These are phyloP conservation scores for Monilinia fructigena DNA, from an alignment of 2,329 filamentous ascomycete species.

Conservation along the genomic window DNA sequence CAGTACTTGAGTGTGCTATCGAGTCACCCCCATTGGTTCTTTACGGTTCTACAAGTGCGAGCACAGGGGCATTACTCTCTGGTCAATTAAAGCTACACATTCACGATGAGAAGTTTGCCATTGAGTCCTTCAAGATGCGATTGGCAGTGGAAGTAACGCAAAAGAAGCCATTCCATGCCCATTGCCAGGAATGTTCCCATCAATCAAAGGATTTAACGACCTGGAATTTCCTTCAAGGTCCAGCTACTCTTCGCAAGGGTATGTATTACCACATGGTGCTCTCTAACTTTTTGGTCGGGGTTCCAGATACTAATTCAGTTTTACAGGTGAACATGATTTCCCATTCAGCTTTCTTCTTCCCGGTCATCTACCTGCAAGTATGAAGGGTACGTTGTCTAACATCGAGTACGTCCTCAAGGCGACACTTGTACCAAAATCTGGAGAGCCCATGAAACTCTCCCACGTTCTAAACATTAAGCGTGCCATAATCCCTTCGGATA, in stretches of 20 bases:
- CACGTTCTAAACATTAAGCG: slow-evolving; percentile 75
- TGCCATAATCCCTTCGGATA: slow-evolving; percentile 69
- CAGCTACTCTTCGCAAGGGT: slow-evolving; percentile 52
- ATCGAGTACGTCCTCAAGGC: slow-evolving; percentile 79
- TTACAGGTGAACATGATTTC: slow-evolving; percentile 66
- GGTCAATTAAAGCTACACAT: slow-evolving; percentile 76
- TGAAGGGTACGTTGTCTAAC: slow-evolving; percentile 68
- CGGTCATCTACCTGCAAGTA: slow-evolving; percentile 81
- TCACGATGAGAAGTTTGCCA: slow-evolving; percentile 61
- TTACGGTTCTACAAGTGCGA: slow-evolving; percentile 71
- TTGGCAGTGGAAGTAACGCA: slow-evolving; percentile 70
- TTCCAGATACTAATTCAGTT: slow-evolving; percentile 6
- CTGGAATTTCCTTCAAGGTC: slow-evolving; percentile 71
- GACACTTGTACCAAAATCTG: slow-evolving; percentile 59
- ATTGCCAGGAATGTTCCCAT: slow-evolving; percentile 74
- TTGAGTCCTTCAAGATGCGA: slow-evolving; percentile 71
- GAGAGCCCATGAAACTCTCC: slow-evolving; percentile 62
- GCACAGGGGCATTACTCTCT: slow-evolving; percentile 81
- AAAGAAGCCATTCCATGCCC: slow-evolving; percentile 76
- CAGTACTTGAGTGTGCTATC: slow-evolving; percentile 51
- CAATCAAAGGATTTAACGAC: slow-evolving; percentile 71
- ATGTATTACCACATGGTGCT: slow-evolving; percentile 32
- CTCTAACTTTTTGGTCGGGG: not conserved
- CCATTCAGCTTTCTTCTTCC: slow-evolving; percentile 86
- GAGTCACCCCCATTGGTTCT: slow-evolving; percentile 59